Percentiles rank a stretch among this genome's conserved stretches.
phyloP scores from a whole-genome alignment of 768 basidiomycete genomes.

The Phanerochaete carnosa region DNA sequence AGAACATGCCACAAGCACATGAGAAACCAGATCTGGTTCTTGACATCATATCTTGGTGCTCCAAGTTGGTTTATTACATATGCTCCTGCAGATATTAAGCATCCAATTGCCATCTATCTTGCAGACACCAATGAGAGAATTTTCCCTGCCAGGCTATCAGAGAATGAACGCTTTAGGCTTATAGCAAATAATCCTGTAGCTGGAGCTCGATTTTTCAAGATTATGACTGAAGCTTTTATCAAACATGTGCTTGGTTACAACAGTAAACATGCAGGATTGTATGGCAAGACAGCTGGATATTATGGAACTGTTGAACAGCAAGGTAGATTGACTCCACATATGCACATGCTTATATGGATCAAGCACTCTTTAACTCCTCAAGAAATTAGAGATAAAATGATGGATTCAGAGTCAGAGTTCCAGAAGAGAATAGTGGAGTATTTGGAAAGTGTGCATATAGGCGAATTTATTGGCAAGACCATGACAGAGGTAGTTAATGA shows the following conservation, averaged over 20 bases:
- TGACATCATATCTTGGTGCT: constrained; percentile 22
- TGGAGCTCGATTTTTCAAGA: too few species aligned
- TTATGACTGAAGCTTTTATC: too few species aligned
- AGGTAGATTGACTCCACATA: constrained; percentile 14
- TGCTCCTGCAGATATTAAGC: too few species aligned
- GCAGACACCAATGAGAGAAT: constrained; percentile 22
- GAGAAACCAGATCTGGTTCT: constrained; percentile 25
- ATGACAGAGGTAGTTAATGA: constrained; percentile 15
- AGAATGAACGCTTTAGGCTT: too few species aligned
- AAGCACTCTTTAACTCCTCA: constrained; percentile 22
- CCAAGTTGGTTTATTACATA: too few species aligned
- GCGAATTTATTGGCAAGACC: constrained; percentile 28
- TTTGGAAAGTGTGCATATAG: constrained; percentile 28
- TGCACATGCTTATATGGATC: constrained; percentile 20
- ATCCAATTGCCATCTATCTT: constrained; percentile 34
- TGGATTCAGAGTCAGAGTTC: constrained; percentile 24
- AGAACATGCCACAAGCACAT: constrained; percentile 8
- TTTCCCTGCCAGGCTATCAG: not conserved
- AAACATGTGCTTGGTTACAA: too few species aligned
- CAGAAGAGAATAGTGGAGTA: constrained; percentile 24
- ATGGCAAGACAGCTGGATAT: too few species aligned
- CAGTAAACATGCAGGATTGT: too few species aligned
- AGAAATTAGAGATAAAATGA: constrained; percentile 28
- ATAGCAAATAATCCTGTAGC: too few species aligned
- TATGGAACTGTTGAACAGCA: constrained; percentile 17